Conservation (phyloP, 148 eudicot species). For the Pouteria glomerata region DNA sequence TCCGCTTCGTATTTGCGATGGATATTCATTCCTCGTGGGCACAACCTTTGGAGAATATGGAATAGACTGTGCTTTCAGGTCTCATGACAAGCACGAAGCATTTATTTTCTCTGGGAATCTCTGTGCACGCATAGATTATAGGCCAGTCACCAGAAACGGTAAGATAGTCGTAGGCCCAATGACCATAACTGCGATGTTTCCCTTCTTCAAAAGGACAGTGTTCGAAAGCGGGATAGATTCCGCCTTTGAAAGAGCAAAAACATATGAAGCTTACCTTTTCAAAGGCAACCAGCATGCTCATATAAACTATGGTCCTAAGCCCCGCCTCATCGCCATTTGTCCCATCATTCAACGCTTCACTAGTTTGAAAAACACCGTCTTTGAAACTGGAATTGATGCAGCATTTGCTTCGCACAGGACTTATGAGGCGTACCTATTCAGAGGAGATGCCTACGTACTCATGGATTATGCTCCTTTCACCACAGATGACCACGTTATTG, state of each 20-base stretch:
- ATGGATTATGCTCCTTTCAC: background rate
- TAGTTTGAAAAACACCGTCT: background rate
- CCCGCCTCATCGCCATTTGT: background rate
- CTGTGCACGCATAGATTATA: background rate
- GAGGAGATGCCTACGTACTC: background rate
- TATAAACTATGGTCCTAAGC: background rate
- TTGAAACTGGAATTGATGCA: background rate
- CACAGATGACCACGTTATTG: background rate
- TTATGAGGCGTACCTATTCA: background rate
- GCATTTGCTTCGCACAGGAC: background rate
- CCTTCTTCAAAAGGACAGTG: conserved; percentile 8
- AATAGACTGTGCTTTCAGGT: background rate
- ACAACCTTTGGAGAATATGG: background rate
- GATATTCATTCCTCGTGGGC: background rate
- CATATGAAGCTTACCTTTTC: background rate
- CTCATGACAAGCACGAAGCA: background rate
- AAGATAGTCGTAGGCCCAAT: conserved; percentile 9
- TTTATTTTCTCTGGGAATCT: background rate
- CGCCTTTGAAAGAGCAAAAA: background rate
- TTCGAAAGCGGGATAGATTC: background rate
- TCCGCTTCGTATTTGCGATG: background rate
- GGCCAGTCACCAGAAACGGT: conserved; percentile 2
- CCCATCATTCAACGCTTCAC: background rate
- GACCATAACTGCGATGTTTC: conserved; percentile 1
- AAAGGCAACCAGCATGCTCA: background rate